Evolutionary conservation across 2,329 filamentous ascomycete species (phyloP), one percentile per base, ranked within the genome.

Genomic region (Trichoderma atroviride): DNA sequence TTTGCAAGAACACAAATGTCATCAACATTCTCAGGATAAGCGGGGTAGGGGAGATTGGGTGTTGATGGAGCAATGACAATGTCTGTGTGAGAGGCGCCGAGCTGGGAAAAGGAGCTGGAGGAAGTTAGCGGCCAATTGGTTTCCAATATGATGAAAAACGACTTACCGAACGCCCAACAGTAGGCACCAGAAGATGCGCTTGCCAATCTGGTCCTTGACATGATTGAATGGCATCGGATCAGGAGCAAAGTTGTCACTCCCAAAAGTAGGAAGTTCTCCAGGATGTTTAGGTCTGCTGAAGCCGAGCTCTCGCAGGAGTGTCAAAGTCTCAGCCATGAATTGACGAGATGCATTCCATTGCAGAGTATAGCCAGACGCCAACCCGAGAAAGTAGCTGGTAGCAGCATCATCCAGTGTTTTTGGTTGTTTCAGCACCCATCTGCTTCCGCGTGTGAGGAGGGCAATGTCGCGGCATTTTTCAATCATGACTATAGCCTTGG

Each of bases 181-280:
- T 73, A 94, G 85, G 27, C 92, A 90, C 90, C 94, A 97, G 78
- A 96, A 97, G 52, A 97, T 89, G 71, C 91, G 87, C 77, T 92
- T 91, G 58, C 91, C 88, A 58, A 92, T 86, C 78, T 94, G 90
- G 74, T 90, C 88, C 75, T 90, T 89, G 63, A 94, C 86, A 60
- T 91, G 89, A 74, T 92, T 90, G 70, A 91, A 87, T 0, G 84
- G 81, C 55, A 83, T 79, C 5, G 80, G 79, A 10, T 83, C 80
- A 1, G 77, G 76, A 6, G 79, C 80, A 68, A 75, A 79, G 6
- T 76, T 73, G 68, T 83, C 80, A 50, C 78, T 78, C 22, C 81
- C 82, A 75, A 83, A 83, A 1, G 74, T 81, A 11, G 76, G 80
- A 67, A 78, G 74, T 52, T 79, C 81, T 43, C 76, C 79, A 35